These are phyloP conservation scores for Pterocarpus macrocarpus DNA, from an alignment of 306 rosid genomes.

Conservation along the genomic window DNA sequence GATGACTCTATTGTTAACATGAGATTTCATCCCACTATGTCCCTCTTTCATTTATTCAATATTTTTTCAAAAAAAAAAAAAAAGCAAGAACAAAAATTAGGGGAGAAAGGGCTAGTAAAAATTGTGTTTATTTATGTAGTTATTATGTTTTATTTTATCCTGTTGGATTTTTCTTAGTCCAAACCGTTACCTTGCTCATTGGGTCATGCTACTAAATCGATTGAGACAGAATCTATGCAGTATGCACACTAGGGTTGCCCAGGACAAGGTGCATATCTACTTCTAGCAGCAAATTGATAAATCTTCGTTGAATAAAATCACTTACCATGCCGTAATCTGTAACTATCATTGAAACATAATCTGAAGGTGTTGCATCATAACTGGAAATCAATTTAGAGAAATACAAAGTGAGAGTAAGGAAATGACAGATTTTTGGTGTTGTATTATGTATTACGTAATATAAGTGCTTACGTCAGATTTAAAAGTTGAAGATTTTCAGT, in stretches of 20 bases:
- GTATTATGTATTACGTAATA: neutral
- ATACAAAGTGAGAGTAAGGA: slow-evolving; percentile 43
- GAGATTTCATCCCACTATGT: neutral
- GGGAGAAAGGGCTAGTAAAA: neutral
- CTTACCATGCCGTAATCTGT: slow-evolving; percentile 61
- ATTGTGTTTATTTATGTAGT: neutral
- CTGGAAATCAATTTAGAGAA: slow-evolving; percentile 45
- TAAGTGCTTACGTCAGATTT: slow-evolving; percentile 55
- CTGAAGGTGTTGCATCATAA: slow-evolving; percentile 62
- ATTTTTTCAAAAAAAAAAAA: too few species aligned
- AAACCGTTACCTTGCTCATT: neutral
- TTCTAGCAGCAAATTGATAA: slow-evolving; percentile 31
- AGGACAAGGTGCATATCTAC: slow-evolving; percentile 7
- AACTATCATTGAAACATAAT: slow-evolving; percentile 54
- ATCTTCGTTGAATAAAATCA: slow-evolving; percentile 24
- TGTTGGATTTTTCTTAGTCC: neutral
- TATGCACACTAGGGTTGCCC: neutral
- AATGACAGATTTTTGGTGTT: neutral
- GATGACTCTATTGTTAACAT: neutral
- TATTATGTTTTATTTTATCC: neutral
- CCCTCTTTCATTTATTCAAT: too few species aligned
- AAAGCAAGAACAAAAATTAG: too few species aligned
- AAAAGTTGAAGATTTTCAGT: slow-evolving; percentile 58
- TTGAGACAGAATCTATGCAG: neutral
- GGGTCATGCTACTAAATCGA: neutral